Conservation (phyloP, 2,329 filamentous ascomycete species). For the Nothopassalora personata region DNA sequence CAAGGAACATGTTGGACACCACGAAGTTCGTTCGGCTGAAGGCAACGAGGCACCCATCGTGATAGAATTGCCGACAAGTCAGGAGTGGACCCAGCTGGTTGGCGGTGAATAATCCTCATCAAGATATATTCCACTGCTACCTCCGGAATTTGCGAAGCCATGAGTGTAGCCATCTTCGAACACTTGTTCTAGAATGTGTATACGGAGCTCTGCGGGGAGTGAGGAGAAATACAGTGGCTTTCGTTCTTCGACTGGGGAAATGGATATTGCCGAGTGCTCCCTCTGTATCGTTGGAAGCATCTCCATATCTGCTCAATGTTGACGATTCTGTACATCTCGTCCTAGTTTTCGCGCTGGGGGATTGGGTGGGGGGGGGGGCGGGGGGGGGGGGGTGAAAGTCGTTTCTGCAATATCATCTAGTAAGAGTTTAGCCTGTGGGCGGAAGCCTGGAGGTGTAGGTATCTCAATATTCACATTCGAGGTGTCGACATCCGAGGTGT, state of each 20-base stretch:
- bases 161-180: slow-evolving; percentile 16
- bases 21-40: slow-evolving; percentile 35
- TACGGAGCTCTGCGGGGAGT: slow-evolving; percentile 35
- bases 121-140: slow-evolving; percentile 18
- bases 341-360: too few species aligned
- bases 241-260: neutral
- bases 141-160: slow-evolving; percentile 14
- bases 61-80: slow-evolving; percentile 35
- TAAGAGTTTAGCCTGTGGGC: neutral
- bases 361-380: too few species aligned
- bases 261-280: neutral
- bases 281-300: neutral
- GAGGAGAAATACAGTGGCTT: slow-evolving; percentile 18
- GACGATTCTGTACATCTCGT: neutral
- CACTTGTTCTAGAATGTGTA: slow-evolving; percentile 32
- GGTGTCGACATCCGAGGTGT: too few species aligned
- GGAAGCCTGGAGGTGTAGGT: too few species aligned
- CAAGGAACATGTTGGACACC: slow-evolving; percentile 31
- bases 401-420: neutral
- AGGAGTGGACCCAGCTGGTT: slow-evolving; percentile 32
- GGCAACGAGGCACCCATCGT: slow-evolving; percentile 34
- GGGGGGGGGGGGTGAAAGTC: neutral
- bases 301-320: neutral
- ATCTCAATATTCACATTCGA: too few species aligned
- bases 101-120: slow-evolving; percentile 29